Conservation (phyloP, 2,329 filamentous ascomycete species). For the Aspergillus amoenus region DNA sequence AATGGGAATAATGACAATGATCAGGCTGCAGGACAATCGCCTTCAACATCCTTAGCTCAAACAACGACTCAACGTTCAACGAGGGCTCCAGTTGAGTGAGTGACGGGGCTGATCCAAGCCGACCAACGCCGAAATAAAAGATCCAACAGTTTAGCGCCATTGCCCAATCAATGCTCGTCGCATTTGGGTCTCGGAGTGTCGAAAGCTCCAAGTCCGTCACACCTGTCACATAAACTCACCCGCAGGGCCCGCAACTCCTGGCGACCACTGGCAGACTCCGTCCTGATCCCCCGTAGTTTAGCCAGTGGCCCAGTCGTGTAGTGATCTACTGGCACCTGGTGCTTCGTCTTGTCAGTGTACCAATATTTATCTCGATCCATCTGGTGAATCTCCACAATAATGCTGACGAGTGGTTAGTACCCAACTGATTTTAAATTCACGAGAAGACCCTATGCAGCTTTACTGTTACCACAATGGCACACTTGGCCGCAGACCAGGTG, state of each 20-base stretch:
- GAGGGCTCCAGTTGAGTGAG: neutral
- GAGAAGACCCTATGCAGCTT: no score
- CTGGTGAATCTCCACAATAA: neutral
- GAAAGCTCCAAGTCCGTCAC: neutral
- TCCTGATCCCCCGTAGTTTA: no score
- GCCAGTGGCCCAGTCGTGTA: no score
- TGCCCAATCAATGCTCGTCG: neutral
- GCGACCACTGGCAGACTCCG: no score
- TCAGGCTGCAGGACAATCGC: neutral
- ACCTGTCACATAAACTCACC: conserved; percentile 5
- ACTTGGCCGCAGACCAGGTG: no score
- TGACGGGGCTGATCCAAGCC: no score
- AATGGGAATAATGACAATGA: neutral
- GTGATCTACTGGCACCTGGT: no score
- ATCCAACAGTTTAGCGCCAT: neutral
- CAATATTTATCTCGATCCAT: neutral
- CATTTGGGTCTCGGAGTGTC: neutral
- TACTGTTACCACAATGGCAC: neutral
- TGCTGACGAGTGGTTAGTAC: no score
- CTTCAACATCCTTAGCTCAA: neutral
- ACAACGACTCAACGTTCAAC: neutral
- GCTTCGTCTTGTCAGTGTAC: no score
- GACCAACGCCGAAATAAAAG: neutral
- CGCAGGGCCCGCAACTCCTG: neutral
- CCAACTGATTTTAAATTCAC: no score